A percentile compares a stretch with the other conserved stretches of the same genome.
These are phyloP conservation scores for Globisporangium camurandrum DNA, from an alignment of 352 stramenopile genomes.

Conservation along the genomic window DNA sequence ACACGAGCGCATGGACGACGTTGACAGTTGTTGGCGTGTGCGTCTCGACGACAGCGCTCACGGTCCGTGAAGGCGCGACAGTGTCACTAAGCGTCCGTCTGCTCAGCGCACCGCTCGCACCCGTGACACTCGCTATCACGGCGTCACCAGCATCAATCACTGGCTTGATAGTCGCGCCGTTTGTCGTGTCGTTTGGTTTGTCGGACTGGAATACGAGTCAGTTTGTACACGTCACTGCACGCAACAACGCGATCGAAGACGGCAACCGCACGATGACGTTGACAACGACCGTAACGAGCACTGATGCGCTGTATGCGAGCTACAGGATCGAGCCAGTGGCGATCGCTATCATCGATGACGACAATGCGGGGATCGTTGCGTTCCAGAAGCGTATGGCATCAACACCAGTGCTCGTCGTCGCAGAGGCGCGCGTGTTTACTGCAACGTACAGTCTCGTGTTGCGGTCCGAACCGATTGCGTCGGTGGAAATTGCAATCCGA, in stretches of 20 bases:
- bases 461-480: conserved; percentile 28
- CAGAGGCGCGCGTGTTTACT: conserved; percentile 34
- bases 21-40: conserved; percentile 29
- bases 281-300: conserved; percentile 18
- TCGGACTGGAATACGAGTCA: conserved; percentile 26
- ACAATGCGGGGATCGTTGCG: conserved; percentile 31
- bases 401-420: conserved; percentile 31
- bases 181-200: conserved; percentile 19
- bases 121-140: conserved; percentile 27
- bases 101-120: conserved; percentile 26
- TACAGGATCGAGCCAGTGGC: conserved; percentile 15
- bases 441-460: conserved; percentile 45
- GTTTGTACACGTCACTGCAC: conserved; percentile 25
- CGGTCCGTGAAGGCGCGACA: conserved; percentile 27
- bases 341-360: conserved; percentile 48
- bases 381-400: conserved; percentile 34
- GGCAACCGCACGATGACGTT: conserved; percentile 19
- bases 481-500: conserved; percentile 24
- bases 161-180: conserved; percentile 12
- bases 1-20: conserved; percentile 13
- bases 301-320: conserved; percentile 25
- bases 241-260: conserved; percentile 55
- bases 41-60: conserved; percentile 32
- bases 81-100: conserved; percentile 20
- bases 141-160: conserved; percentile 25